Evolutionary conservation across 331 rosid genomes (phyloP).

Genomic region (Acacia pycnantha): DNA sequence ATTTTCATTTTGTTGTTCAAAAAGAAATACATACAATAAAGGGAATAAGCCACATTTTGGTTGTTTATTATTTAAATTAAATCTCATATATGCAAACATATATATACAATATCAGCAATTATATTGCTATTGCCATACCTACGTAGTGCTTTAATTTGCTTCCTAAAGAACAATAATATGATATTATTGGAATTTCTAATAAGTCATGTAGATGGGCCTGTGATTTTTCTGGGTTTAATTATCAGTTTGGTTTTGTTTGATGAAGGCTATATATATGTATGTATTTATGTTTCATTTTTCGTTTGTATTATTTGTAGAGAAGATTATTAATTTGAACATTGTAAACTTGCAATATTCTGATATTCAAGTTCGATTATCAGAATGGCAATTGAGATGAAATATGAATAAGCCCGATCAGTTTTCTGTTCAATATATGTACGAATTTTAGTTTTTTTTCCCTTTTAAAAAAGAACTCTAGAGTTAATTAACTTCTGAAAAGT

Average conservation of each 20-base stretch:
- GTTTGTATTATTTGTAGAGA: neutral
- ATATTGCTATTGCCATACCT: neutral
- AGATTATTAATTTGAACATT: neutral
- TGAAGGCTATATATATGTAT: neutral
- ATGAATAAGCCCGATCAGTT: neutral
- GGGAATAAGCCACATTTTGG: slow-evolving; percentile 45
- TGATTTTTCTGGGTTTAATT: neutral
- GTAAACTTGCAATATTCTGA: neutral
- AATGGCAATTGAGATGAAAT: neutral
- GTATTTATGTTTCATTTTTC: neutral
- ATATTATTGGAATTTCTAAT: slow-evolving; percentile 3
- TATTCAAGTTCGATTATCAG: neutral
- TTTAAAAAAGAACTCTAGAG: neutral
- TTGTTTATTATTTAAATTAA: slow-evolving; percentile 28
- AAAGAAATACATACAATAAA: slow-evolving; percentile 30
- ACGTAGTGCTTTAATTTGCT: neutral
- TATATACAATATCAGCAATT: neutral
- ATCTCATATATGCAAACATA: neutral
- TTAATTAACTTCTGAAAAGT: neutral
- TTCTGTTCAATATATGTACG: neutral
- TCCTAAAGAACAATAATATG: slow-evolving; percentile 12
- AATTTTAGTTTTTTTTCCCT: neutral
- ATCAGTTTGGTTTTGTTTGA: slow-evolving; percentile 1
- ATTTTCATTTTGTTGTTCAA: slow-evolving; percentile 26
- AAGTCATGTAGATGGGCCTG: neutral